These are phyloP conservation scores for Pythium vanterpoolii DNA, from an alignment of 352 stramenopile genomes.

Conservation along the genomic window DNA sequence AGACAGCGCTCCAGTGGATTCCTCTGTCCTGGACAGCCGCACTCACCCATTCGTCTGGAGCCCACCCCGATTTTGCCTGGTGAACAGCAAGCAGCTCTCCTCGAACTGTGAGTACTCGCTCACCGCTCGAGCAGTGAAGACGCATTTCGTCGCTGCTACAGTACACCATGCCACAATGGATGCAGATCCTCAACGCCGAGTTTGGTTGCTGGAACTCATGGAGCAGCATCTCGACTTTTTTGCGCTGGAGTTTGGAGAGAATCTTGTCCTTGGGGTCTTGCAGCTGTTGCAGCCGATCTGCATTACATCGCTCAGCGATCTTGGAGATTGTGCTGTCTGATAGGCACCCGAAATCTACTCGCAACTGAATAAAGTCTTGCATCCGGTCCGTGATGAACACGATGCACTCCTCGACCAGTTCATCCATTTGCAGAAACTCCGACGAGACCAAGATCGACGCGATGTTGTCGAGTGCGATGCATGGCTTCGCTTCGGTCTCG, in stretches of 20 bases:
- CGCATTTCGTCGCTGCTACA: slow-evolving; percentile 20
- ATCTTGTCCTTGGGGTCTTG: slow-evolving; percentile 88
- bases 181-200: slow-evolving; percentile 33
- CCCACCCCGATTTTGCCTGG: slow-evolving; percentile 39
- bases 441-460: slow-evolving; percentile 89
- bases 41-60: slow-evolving; percentile 39
- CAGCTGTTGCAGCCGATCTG: slow-evolving; percentile 57
- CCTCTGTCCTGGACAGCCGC: slow-evolving; percentile 35
- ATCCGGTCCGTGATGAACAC: slow-evolving; percentile 67
- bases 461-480: slow-evolving; percentile 68
- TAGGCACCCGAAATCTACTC: slow-evolving; percentile 85
- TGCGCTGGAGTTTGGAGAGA: slow-evolving; percentile 76
- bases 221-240: slow-evolving; percentile 72
- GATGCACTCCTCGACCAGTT: slow-evolving; percentile 83
- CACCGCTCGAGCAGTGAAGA: slow-evolving; percentile 38
- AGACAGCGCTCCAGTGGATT: slow-evolving; percentile 60
- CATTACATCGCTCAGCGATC: slow-evolving; percentile 58
- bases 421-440: slow-evolving; percentile 91
- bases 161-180: slow-evolving; percentile 45
- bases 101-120: slow-evolving; percentile 35
- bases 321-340: slow-evolving; percentile 68
- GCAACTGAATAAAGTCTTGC: slow-evolving; percentile 79
- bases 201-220: slow-evolving; percentile 27
- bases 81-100: slow-evolving; percentile 52
- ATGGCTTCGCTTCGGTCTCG: slow-evolving; percentile 39